A percentile compares a stretch with the other conserved stretches of the same genome.
Conservation (phyloP, 371 early-diverging fungal species). For the Nematocida major region DNA sequence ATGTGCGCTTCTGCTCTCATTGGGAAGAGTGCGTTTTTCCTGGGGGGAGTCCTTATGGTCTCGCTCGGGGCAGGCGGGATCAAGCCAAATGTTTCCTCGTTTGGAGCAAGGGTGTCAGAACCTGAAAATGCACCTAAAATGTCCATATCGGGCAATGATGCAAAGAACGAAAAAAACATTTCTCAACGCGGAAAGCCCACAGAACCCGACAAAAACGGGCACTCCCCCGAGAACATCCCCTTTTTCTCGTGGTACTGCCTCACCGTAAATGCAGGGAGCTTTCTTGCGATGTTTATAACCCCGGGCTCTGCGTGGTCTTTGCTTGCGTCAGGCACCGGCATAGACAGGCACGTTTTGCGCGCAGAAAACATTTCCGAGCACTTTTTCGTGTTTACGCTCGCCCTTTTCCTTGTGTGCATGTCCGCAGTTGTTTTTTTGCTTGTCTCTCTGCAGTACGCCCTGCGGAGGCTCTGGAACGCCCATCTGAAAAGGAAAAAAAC, state of each 20-base stretch:
- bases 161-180: too few relatives aligned
- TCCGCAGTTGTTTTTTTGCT: neutral
- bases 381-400: constrained; percentile 13
- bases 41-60: constrained; percentile 69
- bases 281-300: constrained; percentile 52
- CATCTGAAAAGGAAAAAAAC: neutral
- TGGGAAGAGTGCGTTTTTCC: constrained; percentile 68
- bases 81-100: constrained; percentile 71
- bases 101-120: constrained; percentile 70
- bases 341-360: neutral
- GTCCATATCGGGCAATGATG: too few relatives aligned
- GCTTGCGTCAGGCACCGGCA: neutral
- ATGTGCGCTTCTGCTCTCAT: constrained; percentile 65
- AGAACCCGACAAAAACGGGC: too few relatives aligned
- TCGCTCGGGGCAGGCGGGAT: constrained; percentile 79
- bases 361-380: neutral
- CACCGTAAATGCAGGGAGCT: constrained; percentile 72
- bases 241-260: constrained; percentile 73
- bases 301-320: constrained; percentile 14
- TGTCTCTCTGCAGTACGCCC: neutral
- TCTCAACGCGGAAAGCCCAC: too few relatives aligned
- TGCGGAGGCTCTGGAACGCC: too few relatives aligned
- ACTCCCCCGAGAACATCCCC: too few relatives aligned
- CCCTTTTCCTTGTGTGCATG: neutral
- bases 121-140: constrained; percentile 36